Evolutionary conservation across 83 land plant genomes (phyloP).

Genomic region (Diphasiastrum complanatum): DNA sequence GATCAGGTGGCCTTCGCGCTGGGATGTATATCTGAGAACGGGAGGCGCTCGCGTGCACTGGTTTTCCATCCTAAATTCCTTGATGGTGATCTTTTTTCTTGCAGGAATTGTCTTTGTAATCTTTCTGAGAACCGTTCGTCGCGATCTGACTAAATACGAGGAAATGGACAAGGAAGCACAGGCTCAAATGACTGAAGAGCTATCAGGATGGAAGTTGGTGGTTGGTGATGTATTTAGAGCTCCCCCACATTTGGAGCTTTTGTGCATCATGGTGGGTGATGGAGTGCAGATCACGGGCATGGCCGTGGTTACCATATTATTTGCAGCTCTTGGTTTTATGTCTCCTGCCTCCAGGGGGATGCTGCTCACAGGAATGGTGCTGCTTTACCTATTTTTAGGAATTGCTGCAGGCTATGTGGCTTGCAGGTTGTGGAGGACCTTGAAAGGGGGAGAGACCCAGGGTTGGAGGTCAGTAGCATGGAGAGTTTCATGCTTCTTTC

Average conservation of each 20-base stretch:
- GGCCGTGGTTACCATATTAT: conserved; percentile 45
- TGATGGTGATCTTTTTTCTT: conserved; percentile 51
- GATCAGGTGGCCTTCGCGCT: conserved; percentile 53
- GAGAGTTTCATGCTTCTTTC: conserved; percentile 68
- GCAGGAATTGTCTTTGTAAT: conserved; percentile 65
- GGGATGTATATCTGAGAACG: conserved; percentile 52
- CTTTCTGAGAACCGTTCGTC: conserved; percentile 51
- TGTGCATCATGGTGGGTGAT: conserved; percentile 53
- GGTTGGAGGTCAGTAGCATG: conserved; percentile 65
- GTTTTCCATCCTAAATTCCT: conserved; percentile 53
- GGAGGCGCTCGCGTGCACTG: conserved; percentile 59
- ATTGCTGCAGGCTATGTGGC: conserved; percentile 45
- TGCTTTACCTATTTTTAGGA: conserved; percentile 50
- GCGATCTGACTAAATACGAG: conserved; percentile 54
- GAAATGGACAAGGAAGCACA: conserved; percentile 58
- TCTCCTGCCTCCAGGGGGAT: conserved; percentile 59
- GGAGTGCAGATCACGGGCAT: conserved; percentile 52
- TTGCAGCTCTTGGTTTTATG: conserved; percentile 54
- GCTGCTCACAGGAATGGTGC: conserved; percentile 54
- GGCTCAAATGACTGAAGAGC: conserved; percentile 62
- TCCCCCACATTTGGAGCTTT: conserved; percentile 38
- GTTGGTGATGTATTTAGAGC: conserved; percentile 63
- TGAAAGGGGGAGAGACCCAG: conserved; percentile 39
- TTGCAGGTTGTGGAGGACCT: conserved; percentile 52
- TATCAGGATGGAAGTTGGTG: conserved; percentile 67